Base-by-base conservation (phyloP, 768 basidiomycete species). In the Pisolithus marmoratus region DNA sequence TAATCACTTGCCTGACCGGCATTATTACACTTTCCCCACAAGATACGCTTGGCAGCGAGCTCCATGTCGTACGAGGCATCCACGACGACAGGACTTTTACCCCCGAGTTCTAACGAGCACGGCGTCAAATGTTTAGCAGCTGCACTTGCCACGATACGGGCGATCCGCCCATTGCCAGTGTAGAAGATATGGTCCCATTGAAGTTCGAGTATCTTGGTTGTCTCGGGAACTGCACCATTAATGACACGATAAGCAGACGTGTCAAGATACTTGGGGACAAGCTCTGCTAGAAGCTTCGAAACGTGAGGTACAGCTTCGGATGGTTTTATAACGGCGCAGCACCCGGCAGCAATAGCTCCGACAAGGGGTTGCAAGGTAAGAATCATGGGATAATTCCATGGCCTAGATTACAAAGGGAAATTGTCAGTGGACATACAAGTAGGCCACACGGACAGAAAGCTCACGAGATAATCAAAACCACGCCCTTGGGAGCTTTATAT, bases 331-430 rank as follows among this genome's bases (percentile, higher is more conserved):
- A 82, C 74, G 0, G 74, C 77, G n/a, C 81, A 75, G 58, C 84
- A 86, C 0, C 88, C 89, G 1, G 87, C 86, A 0, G 85, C 74
- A 46, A 91, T 84, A 1, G 88, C 88, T 4, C 87, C 87, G 46
- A 78, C 72, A 22, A 85, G 67, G 3, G 86, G 85, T 38, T 77
- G 75, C 6, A 86, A 62, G 5, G 61, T 71, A 29, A 84, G 72
- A 11, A 80, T 67, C 47, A 81, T 58, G 0, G 85, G 85, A 57
- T 80, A 86, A 59, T 86, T 86, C 82, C 83, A 85, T 2, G 83
- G 83, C 17, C 83, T 84, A 11, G 43, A 46, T 36, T 12, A 8
- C 19, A 27, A 36, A 41, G 23, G 24, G 17, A 12, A 38, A 31
- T 27, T 24, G 24, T 24, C 46, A 19, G 48, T 38, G 24, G 15